phyloP scores from a whole-genome alignment of 176 grass and related monocot species.

The Hordeum vulgare region MorexV3_pseudomolecules_assembly NC_058524.1:242028088-242028587 shows the following conservation, averaged over 20 bases:
- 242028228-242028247: no score
- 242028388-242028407: neutral
- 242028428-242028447: constrained; percentile 38
- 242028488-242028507: constrained; percentile 8
- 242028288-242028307: no score
- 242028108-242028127: constrained; percentile 31
- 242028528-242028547: constrained; percentile 6
- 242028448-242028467: constrained; percentile 20
- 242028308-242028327: no score
- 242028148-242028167: constrained; percentile 1
- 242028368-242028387: neutral
- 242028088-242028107: constrained; percentile 35
- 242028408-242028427: constrained; percentile 17
- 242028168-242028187: no score
- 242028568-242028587: constrained; percentile 16
- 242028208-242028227: no score
- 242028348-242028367: constrained; percentile 39
- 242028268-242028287: no score
- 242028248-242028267: no score
- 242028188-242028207: no score
- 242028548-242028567: neutral
- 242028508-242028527: constrained; percentile 25
- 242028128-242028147: constrained; percentile 39
- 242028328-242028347: constrained; percentile 26
- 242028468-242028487: constrained; percentile 15